Evolutionary conservation across 192 early-diverging fungal species (phyloP), one percentile per base, ranked within the genome.

Genomic region (Phlyctochytrium planicorne): DNA sequence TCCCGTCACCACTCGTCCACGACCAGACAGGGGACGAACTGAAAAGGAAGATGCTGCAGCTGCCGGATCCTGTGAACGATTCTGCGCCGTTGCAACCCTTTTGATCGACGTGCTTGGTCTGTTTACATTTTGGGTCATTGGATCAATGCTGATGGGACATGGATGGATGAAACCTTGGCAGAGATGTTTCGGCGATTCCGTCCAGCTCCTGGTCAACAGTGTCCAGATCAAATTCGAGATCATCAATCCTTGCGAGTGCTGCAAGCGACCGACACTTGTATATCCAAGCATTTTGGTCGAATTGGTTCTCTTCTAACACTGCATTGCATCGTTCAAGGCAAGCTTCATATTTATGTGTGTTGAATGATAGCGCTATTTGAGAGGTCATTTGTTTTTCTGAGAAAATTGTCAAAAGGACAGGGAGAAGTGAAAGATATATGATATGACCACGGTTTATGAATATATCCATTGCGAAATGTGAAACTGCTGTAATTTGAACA

Each of bases 231-330:
- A 34, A n/a, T 14, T 29, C 27, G 1, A 33, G 61, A 2, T 62
- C 29, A 25, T 32, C 27, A n/a, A 27, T 16, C 16, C 61, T 23
- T n/a, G 30, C 10, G 16, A n/a, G 10, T n/a, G 33, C 30, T 0
- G 30, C 50, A 0, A 55, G 17, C 27, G 63, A 63, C 10, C 59
- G 67, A 17, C 29, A 36, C 30, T 68, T 68, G 24, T 60, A 50
- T 6, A 68, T 53, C 67, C 67, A 68, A 1, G 67, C 67, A 24
- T 23, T 30, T 25, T 30, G 25, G 31, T 68, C 34, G 3, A 23
- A 3, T 2, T 55, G 67, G 47, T 68, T 62, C 31, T 20, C 23
- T 36, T 35, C 34, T 20, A 68, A 34, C 0, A 60, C 0, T 6
- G 59, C 33, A 1, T 12, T 55, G 23, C 55, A 62, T 35, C 35